Base-by-base conservation (phyloP, 257 asterid species). In the Solanum raphanifolium region DNA sequence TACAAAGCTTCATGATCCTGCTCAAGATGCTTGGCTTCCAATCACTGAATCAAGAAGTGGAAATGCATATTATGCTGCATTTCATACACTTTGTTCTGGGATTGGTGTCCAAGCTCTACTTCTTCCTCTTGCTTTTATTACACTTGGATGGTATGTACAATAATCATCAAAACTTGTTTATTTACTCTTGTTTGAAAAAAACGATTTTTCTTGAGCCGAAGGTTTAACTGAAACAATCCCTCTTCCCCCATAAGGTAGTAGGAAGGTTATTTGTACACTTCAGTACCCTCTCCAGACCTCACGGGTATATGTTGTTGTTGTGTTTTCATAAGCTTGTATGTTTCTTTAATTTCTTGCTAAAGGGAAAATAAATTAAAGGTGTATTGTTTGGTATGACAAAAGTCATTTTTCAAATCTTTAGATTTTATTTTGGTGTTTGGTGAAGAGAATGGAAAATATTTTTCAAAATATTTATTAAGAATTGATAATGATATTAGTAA, bases 11-110 rank as follows among this genome's bases (percentile, higher is more conserved):
- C 9, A 34, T 35, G 95, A 93, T 43, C 96, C 93, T 58, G 2
- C 25, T 34, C 98, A 94, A 89, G 98, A 95, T 83, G 90, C 93
- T 55, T 95, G 98, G 98, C 97, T 95, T 83, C 98, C 98, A 12
- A 95, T 95, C 52, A 95, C 98, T 1, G 98, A 95, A 88, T 95
- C 98, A 9, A 89, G 97, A 15, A 95, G 93, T n/a, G 98, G 98
- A 38, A 95, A 95, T 58, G 94, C 95, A 1, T 95, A 92, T 39
- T 95, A 95, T 84, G 97, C 98, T 11, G 98, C 98, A 39, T 95
- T 95, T 90, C 98, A 95, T 88, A 92, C 97, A 4, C 95, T 95
- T 58, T 86, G 93, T 90, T 95, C 98, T 9, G 98, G 98, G 21
- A 93, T 95, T 32, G 98, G 98, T 29, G 93, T 94, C 58, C 98